Base-by-base conservation (phyloP, 2,329 filamentous ascomycete species). In the Aspergillus clavatus region DNA sequence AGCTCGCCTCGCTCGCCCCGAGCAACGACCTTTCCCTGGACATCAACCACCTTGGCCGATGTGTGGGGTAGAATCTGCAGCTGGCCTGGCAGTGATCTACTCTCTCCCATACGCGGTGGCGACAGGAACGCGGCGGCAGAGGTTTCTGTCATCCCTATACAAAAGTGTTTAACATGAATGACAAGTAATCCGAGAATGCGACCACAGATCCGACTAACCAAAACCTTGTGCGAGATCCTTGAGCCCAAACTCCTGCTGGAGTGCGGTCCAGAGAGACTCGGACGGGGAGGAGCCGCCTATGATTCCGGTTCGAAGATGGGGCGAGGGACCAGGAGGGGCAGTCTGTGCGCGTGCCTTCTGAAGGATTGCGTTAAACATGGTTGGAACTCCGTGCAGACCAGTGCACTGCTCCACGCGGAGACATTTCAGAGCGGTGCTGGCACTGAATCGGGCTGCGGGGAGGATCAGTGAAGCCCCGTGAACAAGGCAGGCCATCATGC, bases 341-440 rank as follows among this genome's bases (percentile, higher is more conserved):
- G 14, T 35, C 23, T 24, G 5, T 12, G 10, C 10, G 27, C n/a
- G 27, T 22, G 23, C 26, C 7, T 40, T 19, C 18, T 50, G 33
- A 8, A 75, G 68, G 7, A 75, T 65, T 0, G 79, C 80, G 59
- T 86, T 82, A 63, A 87, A 86, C 85, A 89, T 89, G 47, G 85
- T 83, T 0, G 85, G 85, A 0, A 89, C 85, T 26, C 84, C 85
- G 58, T 87, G 84, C 1, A 88, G 72, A 0, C 81, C 84, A 0
- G 85, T 88, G 61, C 80, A 83, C 18, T 70, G 65, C 58, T 84
- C 79, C 36, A 79, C 72, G 2, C 74, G 70, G 23, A 89, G 77
- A 43, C 82, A 80, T 27, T 70, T 70, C 28, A 87, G 73, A 3
- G 80, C 81, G 0, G 82, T 78, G 2, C 65, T 62, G 1, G 82